Base-by-base conservation (phyloP, 1,284 basidiomycete genomes). In the Tilletia indica region DNA sequence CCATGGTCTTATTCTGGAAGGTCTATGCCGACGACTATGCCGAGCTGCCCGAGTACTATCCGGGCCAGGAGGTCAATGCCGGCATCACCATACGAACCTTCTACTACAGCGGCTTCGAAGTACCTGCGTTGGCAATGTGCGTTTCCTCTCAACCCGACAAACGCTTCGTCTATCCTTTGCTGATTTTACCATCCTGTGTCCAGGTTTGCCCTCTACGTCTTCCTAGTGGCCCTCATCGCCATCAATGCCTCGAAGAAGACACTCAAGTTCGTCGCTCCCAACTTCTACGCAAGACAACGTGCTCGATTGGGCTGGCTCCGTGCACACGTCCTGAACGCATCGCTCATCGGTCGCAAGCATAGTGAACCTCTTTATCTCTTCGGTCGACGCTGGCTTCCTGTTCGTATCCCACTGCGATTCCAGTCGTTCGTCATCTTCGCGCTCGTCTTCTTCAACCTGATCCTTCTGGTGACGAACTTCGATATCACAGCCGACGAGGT, bases 401-500 rank as follows among this genome's bases (percentile, higher is more conserved):
- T 77, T 8, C 76, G 76, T 63, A 54, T 76, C 5, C 78, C 78
- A n/a, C 70, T 79, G 9, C 74, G 78, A 5, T 68, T 69, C 19
- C 74, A 80, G 34, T 71, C 74, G 3, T 31, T 78, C 25, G 21
- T 79, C 25, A 39, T 80, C 9, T 54, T 77, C 0, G 31, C 19
- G 2, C 47, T 79, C 4, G 51, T 68, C 9, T 68, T 80, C 25
- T 45, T 71, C 71, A 80, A 80, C 68, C 67, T 80, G 19, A 38
- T 80, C 21, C 74, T 75, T 1, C 61, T 78, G 8, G 67, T 75
- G 54, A 73, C 73, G 8, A 75, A 75, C 51, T 80, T 79, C 68
- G 67, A 70, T 14, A 63, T 73, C 6, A 71, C 69, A 4, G 1
- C 67, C 4, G 73, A 42, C 16, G 64, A 72, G 6, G 45, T 70